Evolutionary conservation across 2,329 filamentous ascomycete species (phyloP).

Genomic region (Hymenoscyphus occultus): DNA sequence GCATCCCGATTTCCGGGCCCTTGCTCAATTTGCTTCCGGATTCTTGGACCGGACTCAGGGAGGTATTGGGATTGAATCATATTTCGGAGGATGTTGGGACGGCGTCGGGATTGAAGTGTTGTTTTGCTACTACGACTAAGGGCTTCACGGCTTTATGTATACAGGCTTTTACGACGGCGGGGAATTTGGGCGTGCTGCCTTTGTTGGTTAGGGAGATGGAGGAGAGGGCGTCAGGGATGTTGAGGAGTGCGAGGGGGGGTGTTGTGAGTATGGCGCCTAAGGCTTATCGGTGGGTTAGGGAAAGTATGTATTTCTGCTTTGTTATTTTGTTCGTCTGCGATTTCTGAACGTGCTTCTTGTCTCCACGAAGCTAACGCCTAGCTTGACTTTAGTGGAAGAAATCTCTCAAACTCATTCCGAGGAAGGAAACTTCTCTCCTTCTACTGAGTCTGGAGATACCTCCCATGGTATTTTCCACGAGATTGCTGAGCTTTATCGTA

Average conservation of each 20-base stretch:
- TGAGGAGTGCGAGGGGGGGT: constrained; percentile 46
- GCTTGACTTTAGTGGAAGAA: constrained; percentile 53
- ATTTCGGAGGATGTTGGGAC: constrained; percentile 50
- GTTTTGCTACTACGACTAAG: constrained; percentile 60
- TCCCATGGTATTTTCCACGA: constrained; percentile 51
- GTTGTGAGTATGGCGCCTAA: constrained; percentile 68
- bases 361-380: neutral
- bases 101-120: constrained; percentile 63
- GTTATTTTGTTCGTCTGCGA: neutral
- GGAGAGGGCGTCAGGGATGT: constrained; percentile 46
- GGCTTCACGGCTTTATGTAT: constrained; percentile 67
- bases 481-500: constrained; percentile 58
- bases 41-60: constrained; percentile 41
- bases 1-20: constrained; percentile 49
- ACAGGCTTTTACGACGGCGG: constrained; percentile 68
- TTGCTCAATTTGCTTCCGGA: constrained; percentile 38
- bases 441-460: constrained; percentile 12
- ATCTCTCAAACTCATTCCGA: constrained; percentile 64
- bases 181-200: constrained; percentile 57
- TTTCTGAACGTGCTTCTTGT: neutral
- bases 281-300: constrained; percentile 72
- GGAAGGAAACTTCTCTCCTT: constrained; percentile 57
- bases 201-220: constrained; percentile 56
- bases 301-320: constrained; percentile 43
- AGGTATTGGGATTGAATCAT: constrained; percentile 47